These are phyloP conservation scores for Aspergillus fischeri DNA, from an alignment of 2,329 filamentous ascomycete genomes.

Conservation along the genomic window DNA sequence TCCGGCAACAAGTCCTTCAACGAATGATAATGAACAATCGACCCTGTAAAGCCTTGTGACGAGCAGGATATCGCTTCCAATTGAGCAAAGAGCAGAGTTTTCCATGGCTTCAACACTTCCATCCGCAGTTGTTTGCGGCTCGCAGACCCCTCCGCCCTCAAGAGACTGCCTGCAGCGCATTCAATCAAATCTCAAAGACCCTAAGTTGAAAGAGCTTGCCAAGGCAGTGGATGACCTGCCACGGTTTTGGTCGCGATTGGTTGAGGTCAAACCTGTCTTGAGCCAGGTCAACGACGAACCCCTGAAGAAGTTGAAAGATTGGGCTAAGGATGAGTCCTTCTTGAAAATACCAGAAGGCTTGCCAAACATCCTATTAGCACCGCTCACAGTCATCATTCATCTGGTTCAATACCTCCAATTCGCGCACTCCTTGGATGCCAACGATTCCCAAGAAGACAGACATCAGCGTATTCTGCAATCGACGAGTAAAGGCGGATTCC, in stretches of 20 bases:
- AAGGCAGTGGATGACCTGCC: neutral
- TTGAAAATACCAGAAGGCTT: neutral
- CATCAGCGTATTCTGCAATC: neutral
- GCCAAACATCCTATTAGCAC: slow-evolving; percentile 1
- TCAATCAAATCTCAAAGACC: neutral
- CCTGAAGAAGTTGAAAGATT: neutral
- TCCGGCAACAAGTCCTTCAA: neutral
- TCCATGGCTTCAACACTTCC: neutral
- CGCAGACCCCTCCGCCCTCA: neutral
- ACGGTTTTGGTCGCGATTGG: neutral
- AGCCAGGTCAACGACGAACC: neutral
- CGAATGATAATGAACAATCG: neutral
- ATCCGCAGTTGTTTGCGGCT: neutral
- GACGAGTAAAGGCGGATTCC: neutral
- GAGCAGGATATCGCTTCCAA: neutral
- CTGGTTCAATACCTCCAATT: slow-evolving; percentile 1
- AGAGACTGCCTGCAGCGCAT: neutral
- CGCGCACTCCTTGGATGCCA: neutral
- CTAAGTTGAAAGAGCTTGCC: neutral
- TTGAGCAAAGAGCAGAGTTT: neutral
- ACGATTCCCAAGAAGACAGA: neutral
- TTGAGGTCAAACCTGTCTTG: neutral
- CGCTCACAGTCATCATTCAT: slow-evolving; percentile 1
- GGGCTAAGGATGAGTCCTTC: neutral
- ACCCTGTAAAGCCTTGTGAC: neutral